Base-by-base conservation (phyloP, 371 early-diverging fungal genomes). In the Rhizopus delemar region DNA sequence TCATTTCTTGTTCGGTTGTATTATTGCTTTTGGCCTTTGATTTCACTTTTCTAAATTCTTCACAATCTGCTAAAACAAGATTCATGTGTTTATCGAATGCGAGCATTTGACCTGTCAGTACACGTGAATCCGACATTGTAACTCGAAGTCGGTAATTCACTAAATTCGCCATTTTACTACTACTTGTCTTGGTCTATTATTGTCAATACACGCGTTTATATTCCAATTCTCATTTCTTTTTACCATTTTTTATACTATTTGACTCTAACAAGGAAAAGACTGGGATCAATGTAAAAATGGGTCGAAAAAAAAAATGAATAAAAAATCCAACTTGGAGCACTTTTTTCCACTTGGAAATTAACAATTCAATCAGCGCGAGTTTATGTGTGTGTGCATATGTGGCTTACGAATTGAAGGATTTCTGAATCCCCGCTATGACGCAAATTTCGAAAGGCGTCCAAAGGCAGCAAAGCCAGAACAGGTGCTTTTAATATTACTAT, bases 71-170 rank as follows among this genome's bases (percentile, higher is more conserved):
- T 31, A 98, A 83, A 13, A 98, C 99, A 60, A 98, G 80, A 70
- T 98, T 98, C 97, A 98, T 97, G 77, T 96, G 93, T 70, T 93
- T 95, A 75, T 98, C 99, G 66, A 96, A 98, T 22, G 99, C 97
- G 48, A 97, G 84, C 96, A 98, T 94, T 65, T 96, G 94, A 35
- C 99, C 99, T 7, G 96, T 88, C 66, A 98, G 74, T 6, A 87
- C 86, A 62, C 97, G 89, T 55, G 93, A 90, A 76, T 98, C 99
- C 41, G 86, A 80, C 62, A 97, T 74, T 45, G 94, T 95, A 67
- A 98, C 86, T 63, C 94, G 87, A 65, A 98, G 89, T 56, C 95
- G 88, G 82, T 93, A 92, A 84, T 98, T 96, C 77, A 98, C 86
- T 59, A 96, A 87, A 63, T 85, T 86, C 75, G 94, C 83, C 90